Percentiles rank a stretch among this genome's conserved stretches.
These are phyloP conservation scores for Camellia japonica DNA, from an alignment of 148 eudicot genomes.

Conservation along the genomic window DNA sequence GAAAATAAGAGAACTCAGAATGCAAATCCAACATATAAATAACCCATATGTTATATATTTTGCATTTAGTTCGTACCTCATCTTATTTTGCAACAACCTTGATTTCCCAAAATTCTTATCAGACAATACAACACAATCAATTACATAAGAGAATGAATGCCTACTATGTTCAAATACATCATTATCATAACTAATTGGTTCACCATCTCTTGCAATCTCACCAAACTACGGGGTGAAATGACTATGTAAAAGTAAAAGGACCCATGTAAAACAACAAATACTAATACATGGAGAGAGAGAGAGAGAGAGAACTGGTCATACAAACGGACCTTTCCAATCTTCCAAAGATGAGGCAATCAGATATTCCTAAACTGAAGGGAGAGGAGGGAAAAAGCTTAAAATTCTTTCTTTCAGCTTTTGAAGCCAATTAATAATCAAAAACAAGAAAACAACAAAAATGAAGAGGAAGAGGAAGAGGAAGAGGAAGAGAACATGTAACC, in stretches of 20 bases:
- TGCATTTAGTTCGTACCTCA: neutral
- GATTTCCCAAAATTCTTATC: neutral
- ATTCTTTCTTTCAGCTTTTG: neutral
- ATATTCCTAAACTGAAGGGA: neutral
- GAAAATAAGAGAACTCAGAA: neutral
- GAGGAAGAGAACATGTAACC: neutral
- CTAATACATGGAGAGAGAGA: neutral
- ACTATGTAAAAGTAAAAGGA: neutral
- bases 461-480: neutral
- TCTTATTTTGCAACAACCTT: neutral
- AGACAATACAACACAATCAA: neutral
- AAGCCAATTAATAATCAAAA: neutral
- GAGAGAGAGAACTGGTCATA: neutral
- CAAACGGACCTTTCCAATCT: neutral
- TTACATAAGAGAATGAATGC: neutral
- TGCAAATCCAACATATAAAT: constrained; percentile 4
- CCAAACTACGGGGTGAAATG: neutral
- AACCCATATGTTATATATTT: neutral
- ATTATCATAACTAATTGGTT: neutral
- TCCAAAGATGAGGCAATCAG: neutral
- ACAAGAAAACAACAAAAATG: neutral
- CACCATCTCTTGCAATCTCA: neutral
- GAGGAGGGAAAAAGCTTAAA: neutral
- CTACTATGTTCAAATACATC: neutral
- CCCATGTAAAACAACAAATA: neutral